Evolutionary conservation across 2,329 filamentous ascomycete genomes (phyloP), one percentile per base, ranked within the genome.

Genomic region (Fusarium verrucosum): DNA sequence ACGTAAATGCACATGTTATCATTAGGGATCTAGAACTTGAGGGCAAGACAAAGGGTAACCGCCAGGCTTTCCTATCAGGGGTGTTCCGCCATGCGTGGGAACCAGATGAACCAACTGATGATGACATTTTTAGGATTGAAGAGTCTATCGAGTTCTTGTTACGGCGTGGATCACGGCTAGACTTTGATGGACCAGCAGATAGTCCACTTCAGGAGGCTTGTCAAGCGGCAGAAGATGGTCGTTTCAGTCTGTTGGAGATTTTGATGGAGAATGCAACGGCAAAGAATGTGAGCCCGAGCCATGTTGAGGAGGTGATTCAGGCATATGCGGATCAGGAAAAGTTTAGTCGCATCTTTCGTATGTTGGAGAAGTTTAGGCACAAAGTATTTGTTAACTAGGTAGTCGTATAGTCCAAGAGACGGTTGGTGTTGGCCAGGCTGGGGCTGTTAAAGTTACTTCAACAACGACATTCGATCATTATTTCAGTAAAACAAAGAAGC

Each of bases 131-230:
- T 11, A 17, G 16, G 16, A 14, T 38, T 10, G 16, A 52, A 32
- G 45, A 58, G 10, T 6, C n/a, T 16, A 5, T 61, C 16, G n/a
- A 22, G 11, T 2, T 66, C 10, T 43, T 66, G 3, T 23, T 68
- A 5, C 6, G 46, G 11, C 20, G 64, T 36, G 42, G 32, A 6
- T 37, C 50, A 4, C 35, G 53, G 3, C 9, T 68, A 11, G 57
- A 53, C 13, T 37, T 33, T 19, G 28, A 50, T 2, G 53, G 41
- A 2, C 7, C 7, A 20, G 35, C 14, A 5, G 40, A 38, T 13
- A 60, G 42, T 22, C 47, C 50, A 7, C 41, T 66, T 2, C 38
- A 54, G 16, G 38, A 54, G 14, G 57, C 38, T 3, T 65, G 42
- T 10, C 30, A 49, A n/a, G 37, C 46, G 33, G 50, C 40, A 7